A percentile compares a stretch with the other conserved stretches of the same genome.
Conservation (phyloP, 768 basidiomycete genomes). For the Pisolithus orientalis region DNA sequence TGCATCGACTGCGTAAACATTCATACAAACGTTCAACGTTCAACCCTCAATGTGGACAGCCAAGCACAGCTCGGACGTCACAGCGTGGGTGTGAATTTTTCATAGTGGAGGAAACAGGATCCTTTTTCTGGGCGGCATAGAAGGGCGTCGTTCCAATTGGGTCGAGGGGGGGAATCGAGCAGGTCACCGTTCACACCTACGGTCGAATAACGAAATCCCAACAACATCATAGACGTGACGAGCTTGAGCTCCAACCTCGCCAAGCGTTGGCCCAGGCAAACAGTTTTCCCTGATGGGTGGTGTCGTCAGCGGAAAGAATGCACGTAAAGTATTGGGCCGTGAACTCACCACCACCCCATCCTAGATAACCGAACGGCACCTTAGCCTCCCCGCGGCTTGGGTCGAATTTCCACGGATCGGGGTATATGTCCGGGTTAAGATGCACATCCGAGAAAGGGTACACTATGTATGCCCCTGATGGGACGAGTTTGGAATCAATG, state of each 20-base stretch:
- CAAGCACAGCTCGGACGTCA: constrained; percentile 21
- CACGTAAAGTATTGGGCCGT: constrained; percentile 12
- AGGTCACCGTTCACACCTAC: constrained; percentile 48
- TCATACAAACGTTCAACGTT: constrained; percentile 4
- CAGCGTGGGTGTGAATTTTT: constrained; percentile 10
- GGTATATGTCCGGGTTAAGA: constrained; percentile 64
- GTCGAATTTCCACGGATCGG: constrained; percentile 75
- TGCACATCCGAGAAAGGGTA: constrained; percentile 81
- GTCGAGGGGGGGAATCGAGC: constrained; percentile 42
- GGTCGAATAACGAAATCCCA: constrained; percentile 54
- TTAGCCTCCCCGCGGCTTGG: constrained; percentile 46
- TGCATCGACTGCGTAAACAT: constrained; percentile 5
- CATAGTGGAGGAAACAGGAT: constrained; percentile 49
- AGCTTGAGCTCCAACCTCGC: constrained; percentile 73
- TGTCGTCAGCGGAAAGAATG: background rate
- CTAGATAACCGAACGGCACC: constrained; percentile 57
- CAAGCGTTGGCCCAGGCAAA: constrained; percentile 68
- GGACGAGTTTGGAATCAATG: constrained; percentile 63
- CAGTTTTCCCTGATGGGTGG: constrained; percentile 50
- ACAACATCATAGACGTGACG: constrained; percentile 57
- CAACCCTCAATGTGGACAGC: constrained; percentile 3
- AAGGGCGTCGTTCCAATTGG: constrained; percentile 77
- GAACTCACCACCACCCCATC: constrained; percentile 74
- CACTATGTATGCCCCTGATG: constrained; percentile 68
- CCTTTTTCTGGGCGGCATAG: constrained; percentile 56